phyloP scores from a whole-genome alignment of 2,329 filamentous ascomycete genomes.

The Neopestalotiopsis rosae region DNA sequence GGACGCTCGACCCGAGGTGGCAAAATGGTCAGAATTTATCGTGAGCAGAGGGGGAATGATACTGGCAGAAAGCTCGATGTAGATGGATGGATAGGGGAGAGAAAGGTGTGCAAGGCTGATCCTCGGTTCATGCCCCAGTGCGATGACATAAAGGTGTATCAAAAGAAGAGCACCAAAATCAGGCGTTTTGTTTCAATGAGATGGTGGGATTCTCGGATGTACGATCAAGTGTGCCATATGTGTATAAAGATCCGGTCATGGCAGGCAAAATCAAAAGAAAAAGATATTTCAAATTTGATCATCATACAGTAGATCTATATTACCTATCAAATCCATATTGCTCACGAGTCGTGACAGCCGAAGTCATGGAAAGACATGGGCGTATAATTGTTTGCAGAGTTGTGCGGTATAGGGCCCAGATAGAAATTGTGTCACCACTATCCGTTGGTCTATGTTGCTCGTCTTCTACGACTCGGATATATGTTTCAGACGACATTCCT shows the following conservation, averaged over 20 bases:
- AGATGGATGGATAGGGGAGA: not conserved
- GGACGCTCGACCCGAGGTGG: constrained; percentile 54
- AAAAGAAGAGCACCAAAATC: not conserved
- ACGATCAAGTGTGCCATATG: constrained; percentile 16
- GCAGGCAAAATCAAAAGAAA: not conserved
- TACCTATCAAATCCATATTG: too few species aligned
- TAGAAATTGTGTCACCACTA: too few species aligned
- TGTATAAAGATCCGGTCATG: constrained; percentile 5
- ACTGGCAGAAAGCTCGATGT: not conserved
- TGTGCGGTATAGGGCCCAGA: too few species aligned
- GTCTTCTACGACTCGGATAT: too few species aligned
- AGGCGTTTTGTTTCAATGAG: not conserved
- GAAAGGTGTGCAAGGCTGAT: not conserved
- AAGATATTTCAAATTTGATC: constrained; percentile 1
- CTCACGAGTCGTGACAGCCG: too few species aligned
- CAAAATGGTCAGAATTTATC: constrained; percentile 37
- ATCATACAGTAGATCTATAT: too few species aligned
- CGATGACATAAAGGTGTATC: not conserved
- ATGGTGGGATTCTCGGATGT: constrained; percentile 24
- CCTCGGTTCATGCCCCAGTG: not conserved
- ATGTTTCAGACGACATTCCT: too few species aligned
- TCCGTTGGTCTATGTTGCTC: too few species aligned
- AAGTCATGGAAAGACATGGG: too few species aligned
- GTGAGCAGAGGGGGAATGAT: constrained; percentile 26
- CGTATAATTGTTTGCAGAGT: too few species aligned